Evolutionary conservation across 148 eudicot genomes (phyloP), one percentile per base, ranked within the genome.

Genomic region (Selenicereus undatus): DNA sequence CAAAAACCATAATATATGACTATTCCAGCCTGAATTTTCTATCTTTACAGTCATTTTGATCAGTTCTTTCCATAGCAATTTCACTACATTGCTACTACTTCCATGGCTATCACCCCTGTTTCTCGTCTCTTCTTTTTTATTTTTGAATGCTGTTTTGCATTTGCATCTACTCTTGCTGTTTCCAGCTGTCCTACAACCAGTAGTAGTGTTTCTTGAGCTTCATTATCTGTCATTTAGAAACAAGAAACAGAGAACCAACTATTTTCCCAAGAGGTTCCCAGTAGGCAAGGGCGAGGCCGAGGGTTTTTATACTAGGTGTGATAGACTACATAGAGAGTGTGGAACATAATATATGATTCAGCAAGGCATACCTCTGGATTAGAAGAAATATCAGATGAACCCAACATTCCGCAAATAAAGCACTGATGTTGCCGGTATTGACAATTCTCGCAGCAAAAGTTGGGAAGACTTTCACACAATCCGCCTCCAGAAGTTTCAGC

Each of bases 371-470:
- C 98, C 96, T 90, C 90, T 81, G 93, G 81, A 74, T 80, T 86
- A 80, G 88, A 86, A 83, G 90, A 84, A 58, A 73, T 73, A 81
- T 91, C 86, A 80, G 98, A 94, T 64, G 91, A 89, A 74, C 97
- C 97, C 81, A 92, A 80, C 78, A 75, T 76, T 77, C 97, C 94
- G 80, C 97, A 94, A 84, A 86, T 83, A 84, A 85, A 94, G 78
- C 98, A 94, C 71, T 94, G 97, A 85, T 94, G 98, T 54, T 29
- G 89, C 80, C 91, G 90, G 84, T 87, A 75, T 83, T 85, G 85
- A 85, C 98, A 94, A 77, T 92, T 94, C 73, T 84, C 81, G 89
- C 98, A 94, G 51, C 82, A 74, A 83, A 94, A 94, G 83, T 79
- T 78, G 17, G 82, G 81, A 74, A 94, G 91, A 77, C 92, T 91